A percentile compares a stretch with the other conserved stretches of the same genome.
These are phyloP conservation scores for Dentipellis fragilis DNA, from an alignment of 768 basidiomycete genomes.

Conservation along the genomic window DNA sequence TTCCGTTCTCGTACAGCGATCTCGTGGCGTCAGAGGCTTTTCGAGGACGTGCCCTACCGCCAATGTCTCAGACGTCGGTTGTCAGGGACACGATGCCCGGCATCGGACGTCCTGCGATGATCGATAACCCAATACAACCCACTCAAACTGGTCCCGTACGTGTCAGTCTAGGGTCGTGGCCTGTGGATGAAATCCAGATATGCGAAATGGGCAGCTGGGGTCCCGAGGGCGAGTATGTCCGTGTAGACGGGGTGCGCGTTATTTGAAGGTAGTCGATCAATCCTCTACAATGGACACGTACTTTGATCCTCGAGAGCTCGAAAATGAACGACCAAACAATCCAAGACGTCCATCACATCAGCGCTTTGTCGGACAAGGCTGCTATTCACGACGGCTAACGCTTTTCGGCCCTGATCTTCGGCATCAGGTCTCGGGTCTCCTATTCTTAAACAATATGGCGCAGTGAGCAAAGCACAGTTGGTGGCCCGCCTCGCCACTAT, in stretches of 20 bases:
- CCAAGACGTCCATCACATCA: no score
- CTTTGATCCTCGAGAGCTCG: no score
- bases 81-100: neutral
- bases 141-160: neutral
- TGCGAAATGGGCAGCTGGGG: constrained; percentile 67
- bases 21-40: neutral
- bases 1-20: constrained; percentile 31
- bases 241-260: constrained; percentile 16
- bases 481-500: no score
- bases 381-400: no score
- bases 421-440: no score
- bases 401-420: no score
- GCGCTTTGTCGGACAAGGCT: no score
- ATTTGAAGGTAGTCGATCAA: neutral
- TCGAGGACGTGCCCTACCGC: neutral
- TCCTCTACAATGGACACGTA: no score
- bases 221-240: constrained; percentile 50
- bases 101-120: neutral
- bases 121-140: neutral
- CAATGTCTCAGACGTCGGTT: neutral
- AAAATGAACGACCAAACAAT: no score
- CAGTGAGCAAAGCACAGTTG: no score
- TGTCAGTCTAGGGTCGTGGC: constrained; percentile 46
- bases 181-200: constrained; percentile 47
- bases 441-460: no score